Evolutionary conservation across 305 asterid species (phyloP).

Genomic region (Nicotiana rustica): DNA sequence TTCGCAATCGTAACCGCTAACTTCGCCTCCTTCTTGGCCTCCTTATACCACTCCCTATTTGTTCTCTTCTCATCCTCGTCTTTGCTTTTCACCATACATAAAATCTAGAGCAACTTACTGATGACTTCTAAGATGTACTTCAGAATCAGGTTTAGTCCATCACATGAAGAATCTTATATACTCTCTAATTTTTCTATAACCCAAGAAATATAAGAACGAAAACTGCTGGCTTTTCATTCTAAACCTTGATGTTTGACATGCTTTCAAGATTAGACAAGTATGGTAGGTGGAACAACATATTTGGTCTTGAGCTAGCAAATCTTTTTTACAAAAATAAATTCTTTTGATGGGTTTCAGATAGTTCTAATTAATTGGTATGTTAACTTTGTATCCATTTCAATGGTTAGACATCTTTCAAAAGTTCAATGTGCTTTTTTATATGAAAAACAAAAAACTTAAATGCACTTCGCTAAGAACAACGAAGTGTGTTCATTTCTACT

Average conservation of each 20-base stretch:
- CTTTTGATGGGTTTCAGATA: not conserved
- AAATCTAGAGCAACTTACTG: not conserved
- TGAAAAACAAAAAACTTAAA: not conserved
- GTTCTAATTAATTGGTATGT: not conserved
- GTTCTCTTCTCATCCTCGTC: too few species aligned
- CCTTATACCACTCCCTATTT: too few species aligned
- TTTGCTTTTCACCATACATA: too few species aligned
- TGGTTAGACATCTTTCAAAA: conserved; percentile 24
- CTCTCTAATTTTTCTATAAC: not conserved
- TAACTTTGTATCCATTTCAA: not conserved
- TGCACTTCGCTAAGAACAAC: not conserved
- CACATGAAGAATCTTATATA: not conserved
- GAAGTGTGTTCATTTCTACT: not conserved
- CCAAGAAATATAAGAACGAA: not conserved
- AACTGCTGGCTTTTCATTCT: not conserved
- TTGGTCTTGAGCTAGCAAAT: not conserved
- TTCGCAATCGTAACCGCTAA: too few species aligned
- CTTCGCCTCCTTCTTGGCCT: too few species aligned
- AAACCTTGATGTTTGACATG: not conserved
- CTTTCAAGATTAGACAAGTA: not conserved
- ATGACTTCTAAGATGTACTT: not conserved
- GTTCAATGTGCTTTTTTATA: not conserved
- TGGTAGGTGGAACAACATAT: not conserved
- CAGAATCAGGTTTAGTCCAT: not conserved
- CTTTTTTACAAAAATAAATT: too few species aligned